Percentiles rank a stretch among this genome's conserved stretches.
Conservation (phyloP, 2,329 filamentous ascomycete species). For the Metarhizium sp. region DNA sequence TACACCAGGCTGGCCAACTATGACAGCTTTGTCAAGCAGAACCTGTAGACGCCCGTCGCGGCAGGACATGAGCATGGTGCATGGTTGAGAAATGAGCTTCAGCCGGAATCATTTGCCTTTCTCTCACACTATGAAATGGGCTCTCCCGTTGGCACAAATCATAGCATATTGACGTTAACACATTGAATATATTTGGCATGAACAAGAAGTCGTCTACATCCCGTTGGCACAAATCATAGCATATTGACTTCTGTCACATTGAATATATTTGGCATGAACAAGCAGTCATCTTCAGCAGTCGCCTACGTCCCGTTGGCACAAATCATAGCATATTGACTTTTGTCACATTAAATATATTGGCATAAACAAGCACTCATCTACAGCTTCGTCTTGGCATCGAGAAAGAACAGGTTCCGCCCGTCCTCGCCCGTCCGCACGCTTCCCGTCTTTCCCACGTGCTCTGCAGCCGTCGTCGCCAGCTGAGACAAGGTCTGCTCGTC, state of each 20-base stretch:
- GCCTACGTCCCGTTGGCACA: no score
- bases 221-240: no score
- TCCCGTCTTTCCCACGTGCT: constrained; percentile 14
- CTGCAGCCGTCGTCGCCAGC: constrained; percentile 6
- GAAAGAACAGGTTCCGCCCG: constrained; percentile 11
- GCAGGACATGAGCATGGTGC: no score
- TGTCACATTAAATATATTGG: no score
- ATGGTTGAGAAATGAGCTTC: no score
- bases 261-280: not conserved
- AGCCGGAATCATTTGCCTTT: no score
- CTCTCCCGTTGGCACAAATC: no score
- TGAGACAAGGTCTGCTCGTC: constrained; percentile 10
- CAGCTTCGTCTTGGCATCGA: constrained; percentile 8
- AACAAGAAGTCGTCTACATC: constrained; percentile 1
- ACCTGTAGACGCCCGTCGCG: not conserved
- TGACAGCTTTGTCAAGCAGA: not conserved
- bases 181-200: not conserved
- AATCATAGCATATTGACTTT: no score
- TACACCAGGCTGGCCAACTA: not conserved
- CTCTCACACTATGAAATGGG: no score
- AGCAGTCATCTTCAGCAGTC: constrained; percentile 3
- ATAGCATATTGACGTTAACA: no score
- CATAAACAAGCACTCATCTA: not conserved
- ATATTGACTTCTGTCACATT: no score
- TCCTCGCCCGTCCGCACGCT: constrained; percentile 5